These are phyloP conservation scores for Eucalyptus regnans DNA, from an alignment of 345 rosid species.

Conservation along the genomic window DNA sequence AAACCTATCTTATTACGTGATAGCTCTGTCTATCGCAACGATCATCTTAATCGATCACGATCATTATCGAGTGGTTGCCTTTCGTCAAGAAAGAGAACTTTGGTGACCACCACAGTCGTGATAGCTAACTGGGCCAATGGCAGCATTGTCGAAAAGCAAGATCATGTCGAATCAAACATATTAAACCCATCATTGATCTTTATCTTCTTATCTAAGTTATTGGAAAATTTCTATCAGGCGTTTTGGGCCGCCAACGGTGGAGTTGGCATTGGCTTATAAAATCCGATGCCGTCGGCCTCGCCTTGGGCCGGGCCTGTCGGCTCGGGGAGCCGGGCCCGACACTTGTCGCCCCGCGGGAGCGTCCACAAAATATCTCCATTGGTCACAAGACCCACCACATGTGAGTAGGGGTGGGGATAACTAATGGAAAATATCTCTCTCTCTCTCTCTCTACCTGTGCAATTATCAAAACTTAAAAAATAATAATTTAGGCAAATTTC, in stretches of 20 bases:
- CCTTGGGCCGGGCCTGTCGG: background rate
- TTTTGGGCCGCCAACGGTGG: background rate
- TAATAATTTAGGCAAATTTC: background rate
- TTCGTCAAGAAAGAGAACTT: background rate
- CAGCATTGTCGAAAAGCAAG: background rate
- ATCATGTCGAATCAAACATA: no score
- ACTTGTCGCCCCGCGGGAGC: background rate
- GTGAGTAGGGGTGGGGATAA: background rate
- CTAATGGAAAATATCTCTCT: background rate
- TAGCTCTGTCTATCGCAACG: background rate
- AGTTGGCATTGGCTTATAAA: no score
- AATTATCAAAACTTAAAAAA: background rate
- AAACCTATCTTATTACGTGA: rapidly evolving
- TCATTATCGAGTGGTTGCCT: background rate
- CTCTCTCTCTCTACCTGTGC: background rate
- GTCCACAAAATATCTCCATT: background rate
- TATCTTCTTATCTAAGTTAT: background rate
- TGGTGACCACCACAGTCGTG: rapidly evolving
- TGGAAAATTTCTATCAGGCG: rapidly evolving
- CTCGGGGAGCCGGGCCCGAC: background rate
- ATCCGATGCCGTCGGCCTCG: background rate
- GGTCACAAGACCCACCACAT: background rate
- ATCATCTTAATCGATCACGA: rapidly evolving
- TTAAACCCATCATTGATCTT: background rate
- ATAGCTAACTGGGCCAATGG: background rate